Evolutionary conservation across 2,329 filamentous ascomycete species (phyloP), one percentile per base, ranked within the genome.

Genomic region (Scedosporium minutisporum): DNA sequence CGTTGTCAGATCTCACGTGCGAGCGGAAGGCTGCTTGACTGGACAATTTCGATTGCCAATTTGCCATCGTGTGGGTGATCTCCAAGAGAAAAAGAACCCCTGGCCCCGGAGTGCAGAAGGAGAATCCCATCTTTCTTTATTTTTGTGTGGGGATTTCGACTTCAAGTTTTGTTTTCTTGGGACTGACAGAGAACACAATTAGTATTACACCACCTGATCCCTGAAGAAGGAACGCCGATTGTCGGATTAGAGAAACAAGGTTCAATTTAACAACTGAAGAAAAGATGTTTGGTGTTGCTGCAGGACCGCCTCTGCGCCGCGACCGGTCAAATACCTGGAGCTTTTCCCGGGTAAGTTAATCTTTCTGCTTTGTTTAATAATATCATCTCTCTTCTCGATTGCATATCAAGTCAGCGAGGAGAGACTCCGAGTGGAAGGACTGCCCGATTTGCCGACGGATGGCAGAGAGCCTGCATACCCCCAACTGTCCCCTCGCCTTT

Each of bases 321-420:
- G 64, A 69, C 61, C 68, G 72, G 60, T 70, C 68, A 61, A 74
- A 78, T 59, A 78, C 76, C 12, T 78, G 73, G 71, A 77, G 69
- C 66, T 76, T 77, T 63, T 75, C 76, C 68, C 75, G 72, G 72
- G 74, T 76, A 65, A 69, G 71, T 64, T 25, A 21, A 53, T 48
- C 23, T 21, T 53, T 53, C 23, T 53, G 12, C 6, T 53, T 53
- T 14, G 7, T 58, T 4, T 9, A 23, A 25, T 9, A 23, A 25
- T 55, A 33, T 53, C 38, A 60, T 62, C 14, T 21, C 1, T 33
- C 18, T 55, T 18, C 46, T 38, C 18, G 12, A 18, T 14, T 53
- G 29, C 29, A 33, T 25, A 21, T 25, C 48, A 25, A 25, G n/a
- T n/a, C 48, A 12, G n/a, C 10, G 21, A 53, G 18, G n/a, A 10